Percentiles rank a stretch among this genome's conserved stretches.
Evolutionary conservation across 768 basidiomycete genomes (phyloP).

Genomic region (Lactarius hengduanensis): DNA sequence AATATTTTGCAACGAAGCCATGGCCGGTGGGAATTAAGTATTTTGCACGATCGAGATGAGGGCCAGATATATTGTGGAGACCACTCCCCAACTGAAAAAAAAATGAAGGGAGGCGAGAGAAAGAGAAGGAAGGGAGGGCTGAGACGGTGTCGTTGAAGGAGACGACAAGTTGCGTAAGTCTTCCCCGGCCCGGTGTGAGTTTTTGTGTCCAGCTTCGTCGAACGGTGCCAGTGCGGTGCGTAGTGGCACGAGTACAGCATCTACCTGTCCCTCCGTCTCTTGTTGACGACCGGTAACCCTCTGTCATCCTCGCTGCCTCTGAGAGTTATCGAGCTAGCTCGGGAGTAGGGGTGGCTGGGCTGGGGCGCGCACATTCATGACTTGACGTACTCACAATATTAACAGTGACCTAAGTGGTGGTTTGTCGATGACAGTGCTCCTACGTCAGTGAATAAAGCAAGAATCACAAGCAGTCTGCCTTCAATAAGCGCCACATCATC

Average conservation of each 20-base stretch:
- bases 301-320: background rate
- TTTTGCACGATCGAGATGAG: background rate
- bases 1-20: constrained; percentile 41
- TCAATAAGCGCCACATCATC: background rate
- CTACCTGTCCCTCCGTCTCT: background rate
- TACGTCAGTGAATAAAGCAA: background rate
- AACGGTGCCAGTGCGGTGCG: background rate
- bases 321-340: background rate
- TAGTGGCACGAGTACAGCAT: background rate
- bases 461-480: constrained; percentile 3
- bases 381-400: background rate
- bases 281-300: background rate
- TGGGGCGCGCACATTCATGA: background rate
- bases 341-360: background rate
- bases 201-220: background rate
- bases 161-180: constrained; percentile 8
- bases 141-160: background rate
- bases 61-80: constrained; percentile 1
- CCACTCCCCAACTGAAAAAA: background rate
- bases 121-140: background rate
- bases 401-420: background rate
- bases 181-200: constrained; percentile 9
- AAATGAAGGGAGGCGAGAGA: constrained; percentile 3
- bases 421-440: background rate
- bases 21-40: background rate